These are phyloP conservation scores for Macadamia integrifolia DNA, from an alignment of 164 flowering plant genomes.

Conservation along the genomic window DNA sequence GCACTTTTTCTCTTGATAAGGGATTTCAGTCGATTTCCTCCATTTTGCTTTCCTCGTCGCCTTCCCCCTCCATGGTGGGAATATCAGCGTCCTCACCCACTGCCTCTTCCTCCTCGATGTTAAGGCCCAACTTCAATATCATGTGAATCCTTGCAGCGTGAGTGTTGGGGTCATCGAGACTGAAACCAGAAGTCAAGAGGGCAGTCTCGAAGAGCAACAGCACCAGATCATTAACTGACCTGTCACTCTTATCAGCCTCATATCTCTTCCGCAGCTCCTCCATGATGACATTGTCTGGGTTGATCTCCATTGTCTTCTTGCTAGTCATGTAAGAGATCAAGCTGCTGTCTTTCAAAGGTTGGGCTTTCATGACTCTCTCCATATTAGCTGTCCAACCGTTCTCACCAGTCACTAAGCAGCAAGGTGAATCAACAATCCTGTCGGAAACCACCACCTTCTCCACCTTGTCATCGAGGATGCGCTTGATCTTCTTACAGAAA, in stretches of 20 bases:
- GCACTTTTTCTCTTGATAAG: too few species aligned
- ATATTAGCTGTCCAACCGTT: conserved; percentile 72
- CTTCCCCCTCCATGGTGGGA: conserved; percentile 47
- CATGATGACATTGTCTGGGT: conserved; percentile 70
- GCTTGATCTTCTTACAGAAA: conserved; percentile 62
- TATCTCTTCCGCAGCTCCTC: conserved; percentile 79
- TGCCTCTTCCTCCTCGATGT: conserved; percentile 60
- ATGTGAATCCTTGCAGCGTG: conserved; percentile 60
- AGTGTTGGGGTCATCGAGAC: conserved; percentile 66
- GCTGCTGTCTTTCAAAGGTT: conserved; percentile 65
- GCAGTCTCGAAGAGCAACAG: conserved; percentile 62
- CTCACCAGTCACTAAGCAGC: conserved; percentile 67
- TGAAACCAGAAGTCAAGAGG: conserved; percentile 65
- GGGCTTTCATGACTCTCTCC: conserved; percentile 78
- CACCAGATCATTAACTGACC: conserved; percentile 61
- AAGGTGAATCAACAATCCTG: conserved; percentile 67
- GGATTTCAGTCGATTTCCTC: conserved; percentile 36
- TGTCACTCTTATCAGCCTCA: conserved; percentile 64
- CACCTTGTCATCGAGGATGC: conserved; percentile 58
- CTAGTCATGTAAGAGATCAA: conserved; percentile 73
- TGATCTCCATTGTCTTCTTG: conserved; percentile 82
- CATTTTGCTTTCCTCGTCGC: conserved; percentile 52
- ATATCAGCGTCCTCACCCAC: conserved; percentile 35
- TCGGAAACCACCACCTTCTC: conserved; percentile 69
- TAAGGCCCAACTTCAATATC: conserved; percentile 69